A percentile compares a stretch with the other conserved stretches of the same genome.
phyloP scores from a whole-genome alignment of 2,329 filamentous ascomycete genomes.

The Colletotrichum sp. region DNA sequence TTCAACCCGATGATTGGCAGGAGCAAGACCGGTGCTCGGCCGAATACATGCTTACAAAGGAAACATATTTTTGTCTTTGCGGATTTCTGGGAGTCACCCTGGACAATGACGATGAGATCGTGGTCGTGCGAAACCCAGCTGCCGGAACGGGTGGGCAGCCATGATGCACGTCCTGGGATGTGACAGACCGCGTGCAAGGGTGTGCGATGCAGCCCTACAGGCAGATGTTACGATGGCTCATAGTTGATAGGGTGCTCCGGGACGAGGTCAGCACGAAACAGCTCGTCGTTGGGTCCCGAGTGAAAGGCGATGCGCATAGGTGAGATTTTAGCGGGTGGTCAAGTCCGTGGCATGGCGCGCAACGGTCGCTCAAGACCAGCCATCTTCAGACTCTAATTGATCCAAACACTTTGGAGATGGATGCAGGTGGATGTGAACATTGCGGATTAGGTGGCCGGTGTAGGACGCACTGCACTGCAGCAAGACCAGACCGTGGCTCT shows the following conservation, averaged over 20 bases:
- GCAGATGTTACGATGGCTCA: not conserved
- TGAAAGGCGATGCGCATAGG: slow-evolving; percentile 10
- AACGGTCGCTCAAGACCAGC: not conserved
- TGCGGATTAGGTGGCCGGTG: not conserved
- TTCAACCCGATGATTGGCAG: slow-evolving; percentile 3
- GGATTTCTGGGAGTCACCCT: not conserved
- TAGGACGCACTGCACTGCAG: not conserved
- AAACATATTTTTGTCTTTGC: slow-evolving; percentile 17
- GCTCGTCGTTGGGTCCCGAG: not conserved
- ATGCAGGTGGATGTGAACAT: not conserved
- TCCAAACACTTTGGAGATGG: not conserved
- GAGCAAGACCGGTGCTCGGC: not conserved
- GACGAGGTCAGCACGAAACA: not conserved
- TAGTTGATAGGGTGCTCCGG: not conserved
- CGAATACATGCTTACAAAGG: slow-evolving; percentile 12
- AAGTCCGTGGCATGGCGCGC: not conserved
- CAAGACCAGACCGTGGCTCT: not conserved
- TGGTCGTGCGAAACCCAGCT: not conserved
- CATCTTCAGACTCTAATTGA: not conserved
- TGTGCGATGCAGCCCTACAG: slow-evolving; percentile 12
- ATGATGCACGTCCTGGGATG: not conserved
- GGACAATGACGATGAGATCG: slow-evolving; percentile 3
- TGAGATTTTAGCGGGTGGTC: slow-evolving; percentile 18
- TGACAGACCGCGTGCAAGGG: not conserved
- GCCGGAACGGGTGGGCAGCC: not conserved